These are phyloP conservation scores for Grosmannia clavigera DNA, from an alignment of 2,329 filamentous ascomycete genomes.

Conservation along the genomic window DNA sequence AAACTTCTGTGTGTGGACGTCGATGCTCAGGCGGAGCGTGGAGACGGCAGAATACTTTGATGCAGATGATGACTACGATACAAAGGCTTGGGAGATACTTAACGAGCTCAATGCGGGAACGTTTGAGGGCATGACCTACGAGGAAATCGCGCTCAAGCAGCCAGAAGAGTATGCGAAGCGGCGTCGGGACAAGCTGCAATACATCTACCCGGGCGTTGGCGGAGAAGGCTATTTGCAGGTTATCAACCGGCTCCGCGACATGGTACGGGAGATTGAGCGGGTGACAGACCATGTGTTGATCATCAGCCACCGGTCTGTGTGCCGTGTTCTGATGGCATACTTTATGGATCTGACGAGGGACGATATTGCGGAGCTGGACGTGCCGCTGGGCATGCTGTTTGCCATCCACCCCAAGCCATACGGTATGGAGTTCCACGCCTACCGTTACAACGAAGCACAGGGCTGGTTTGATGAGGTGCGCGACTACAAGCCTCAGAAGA, in stretches of 20 bases:
- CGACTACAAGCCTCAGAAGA: conserved; percentile 65
- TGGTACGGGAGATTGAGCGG: conserved; percentile 93
- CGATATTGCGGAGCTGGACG: conserved; percentile 87
- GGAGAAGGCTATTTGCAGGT: conserved; percentile 95
- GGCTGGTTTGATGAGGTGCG: conserved; percentile 78
- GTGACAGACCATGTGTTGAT: conserved; percentile 93
- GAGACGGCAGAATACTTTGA: conserved; percentile 85
- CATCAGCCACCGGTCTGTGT: conserved; percentile 84
- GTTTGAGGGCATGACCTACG: conserved; percentile 92
- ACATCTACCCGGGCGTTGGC: conserved; percentile 90
- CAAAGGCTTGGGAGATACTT: conserved; percentile 96
- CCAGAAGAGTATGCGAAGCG: conserved; percentile 74
- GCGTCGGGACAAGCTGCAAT: conserved; percentile 77
- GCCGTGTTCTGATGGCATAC: conserved; percentile 86
- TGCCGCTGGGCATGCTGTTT: conserved; percentile 87
- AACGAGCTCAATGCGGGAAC: conserved; percentile 89
- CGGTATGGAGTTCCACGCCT: conserved; percentile 92
- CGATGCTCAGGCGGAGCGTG: conserved; percentile 83
- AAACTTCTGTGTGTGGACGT: conserved; percentile 97
- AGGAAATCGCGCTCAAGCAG: conserved; percentile 69
- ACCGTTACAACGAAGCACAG: conserved; percentile 67
- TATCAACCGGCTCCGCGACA: conserved; percentile 85
- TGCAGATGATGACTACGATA: conserved; percentile 81
- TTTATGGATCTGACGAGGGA: conserved; percentile 87
- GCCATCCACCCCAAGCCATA: conserved; percentile 96